Evolutionary conservation across 1,284 basidiomycete species (phyloP).

Genomic region (Boletus coffeatus): DNA sequence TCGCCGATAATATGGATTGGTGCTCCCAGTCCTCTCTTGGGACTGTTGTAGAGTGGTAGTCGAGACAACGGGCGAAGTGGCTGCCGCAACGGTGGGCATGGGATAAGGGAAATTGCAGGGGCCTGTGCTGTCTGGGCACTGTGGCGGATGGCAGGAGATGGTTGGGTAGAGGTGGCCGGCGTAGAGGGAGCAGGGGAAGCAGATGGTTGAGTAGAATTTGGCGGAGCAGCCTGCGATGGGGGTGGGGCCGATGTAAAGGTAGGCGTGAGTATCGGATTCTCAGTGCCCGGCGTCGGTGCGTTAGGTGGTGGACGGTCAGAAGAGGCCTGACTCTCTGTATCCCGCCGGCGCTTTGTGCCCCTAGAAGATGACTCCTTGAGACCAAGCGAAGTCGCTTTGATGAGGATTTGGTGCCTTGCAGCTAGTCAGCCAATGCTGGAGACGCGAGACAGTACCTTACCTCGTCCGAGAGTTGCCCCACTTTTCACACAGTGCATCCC

Average conservation of each 20-base stretch:
- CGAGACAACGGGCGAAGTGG: conserved; percentile 36
- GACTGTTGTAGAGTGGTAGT: conserved; percentile 24
- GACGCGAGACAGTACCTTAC: conserved; percentile 31
- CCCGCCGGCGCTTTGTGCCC: conserved; percentile 56
- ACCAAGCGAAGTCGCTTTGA: conserved; percentile 69
- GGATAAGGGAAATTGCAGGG: conserved; percentile 39
- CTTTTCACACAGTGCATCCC: conserved; percentile 67
- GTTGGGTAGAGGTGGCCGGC: conserved; percentile 28
- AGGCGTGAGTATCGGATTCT: conserved; percentile 22
- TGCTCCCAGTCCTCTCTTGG: conserved; percentile 27
- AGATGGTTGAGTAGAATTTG: conserved; percentile 23
- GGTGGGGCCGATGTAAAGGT: conserved; percentile 16
- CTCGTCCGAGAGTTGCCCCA: conserved; percentile 50
- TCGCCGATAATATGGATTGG: conserved; percentile 32
- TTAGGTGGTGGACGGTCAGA: conserved; percentile 26
- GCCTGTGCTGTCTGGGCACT: conserved; percentile 27
- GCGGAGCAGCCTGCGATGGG: conserved; percentile 18
- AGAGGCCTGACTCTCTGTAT: conserved; percentile 35
- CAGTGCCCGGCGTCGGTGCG: conserved; percentile 23
- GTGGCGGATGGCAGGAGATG: conserved; percentile 29
- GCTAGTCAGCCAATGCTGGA: conserved; percentile 11
- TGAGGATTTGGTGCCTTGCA: conserved; percentile 66
- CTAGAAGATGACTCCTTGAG: conserved; percentile 67
- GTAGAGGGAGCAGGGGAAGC: conserved; percentile 28
- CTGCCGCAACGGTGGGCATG: conserved; percentile 39